Base-by-base conservation (phyloP, 1,139 yeast species). In the Suhomyces panamericanus region DNA sequence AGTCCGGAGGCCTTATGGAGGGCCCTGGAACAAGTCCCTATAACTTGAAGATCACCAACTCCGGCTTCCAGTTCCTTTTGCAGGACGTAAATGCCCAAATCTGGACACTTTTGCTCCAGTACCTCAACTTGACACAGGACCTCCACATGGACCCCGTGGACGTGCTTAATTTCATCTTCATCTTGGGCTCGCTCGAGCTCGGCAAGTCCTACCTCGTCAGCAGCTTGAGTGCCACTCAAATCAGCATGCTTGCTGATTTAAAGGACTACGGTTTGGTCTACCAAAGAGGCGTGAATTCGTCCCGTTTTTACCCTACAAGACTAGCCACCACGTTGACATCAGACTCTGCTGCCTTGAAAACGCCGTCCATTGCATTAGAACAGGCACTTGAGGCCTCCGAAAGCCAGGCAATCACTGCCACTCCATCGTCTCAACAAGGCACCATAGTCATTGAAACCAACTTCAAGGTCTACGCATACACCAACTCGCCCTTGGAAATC, bases 141-240 rank as follows among this genome's bases (percentile, higher is more conserved):
- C 73, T 88, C 41, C 82, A 87, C 57, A 88, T 91, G 96, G 96
- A 93, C 64, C 95, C 96, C 0, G 99, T 93, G 24, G 99, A 95
- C 59, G 96, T 93, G 34, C 73, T 93, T 38, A 91, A 93, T 62
- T 93, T 93, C 62, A 85, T 93, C 14, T 95, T 93, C 67, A 85
- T 91, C 79, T 70, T 93, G 38, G 99, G 99, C 2, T 88, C 96
- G 3, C 72, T 95, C 42, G 97, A 93, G 58, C 70, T 91, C 28
- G 99, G 99, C 1, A 84, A 85, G 53, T 89, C 91, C 39, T 93
- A 95, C 59, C 79, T 89, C 0, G 77, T 85, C 1, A 69, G 81
- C 4, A 83, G 84, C 35, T 67, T 93, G 44, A 84, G 89, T 51
- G 85, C 79, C 29, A 90, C 97, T 0, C 98, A 95, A 63, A 68